These are phyloP conservation scores for Exophiala sideris DNA, from an alignment of 2,329 filamentous ascomycete species.

Conservation along the genomic window DNA sequence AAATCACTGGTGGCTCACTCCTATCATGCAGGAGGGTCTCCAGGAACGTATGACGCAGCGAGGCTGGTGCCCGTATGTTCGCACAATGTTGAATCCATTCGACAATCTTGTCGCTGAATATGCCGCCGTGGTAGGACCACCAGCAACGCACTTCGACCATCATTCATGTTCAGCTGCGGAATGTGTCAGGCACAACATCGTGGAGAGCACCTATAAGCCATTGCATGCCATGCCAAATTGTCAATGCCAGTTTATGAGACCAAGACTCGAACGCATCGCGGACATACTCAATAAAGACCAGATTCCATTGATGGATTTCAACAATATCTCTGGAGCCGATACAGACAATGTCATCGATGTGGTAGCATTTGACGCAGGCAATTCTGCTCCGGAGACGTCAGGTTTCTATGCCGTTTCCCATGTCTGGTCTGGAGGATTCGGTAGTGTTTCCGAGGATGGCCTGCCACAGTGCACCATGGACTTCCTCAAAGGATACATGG, in stretches of 20 bases:
- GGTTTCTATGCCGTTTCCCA: neutral
- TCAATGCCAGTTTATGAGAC: neutral
- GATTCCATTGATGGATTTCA: slow-evolving; percentile 5
- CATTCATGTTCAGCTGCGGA: neutral
- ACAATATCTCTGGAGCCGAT: neutral
- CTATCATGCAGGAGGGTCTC: neutral
- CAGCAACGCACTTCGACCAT: neutral
- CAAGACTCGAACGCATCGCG: neutral
- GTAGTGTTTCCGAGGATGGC: slow-evolving; percentile 1
- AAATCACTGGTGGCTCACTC: neutral
- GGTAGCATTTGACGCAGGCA: neutral
- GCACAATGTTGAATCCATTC: slow-evolving; percentile 1
- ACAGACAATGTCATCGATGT: neutral
- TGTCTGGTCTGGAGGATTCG: slow-evolving; percentile 6
- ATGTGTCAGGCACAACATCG: slow-evolving; percentile 8
- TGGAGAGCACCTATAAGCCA: slow-evolving; percentile 3
- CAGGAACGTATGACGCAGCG: slow-evolving; percentile 1
- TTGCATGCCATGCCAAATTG: slow-evolving; percentile 1
- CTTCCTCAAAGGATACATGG: neutral
- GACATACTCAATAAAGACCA: slow-evolving; percentile 4
- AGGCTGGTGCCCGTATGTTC: slow-evolving; percentile 9
- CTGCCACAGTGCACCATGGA: slow-evolving; percentile 3
- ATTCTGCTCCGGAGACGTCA: neutral
- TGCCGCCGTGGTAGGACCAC: slow-evolving; percentile 5
- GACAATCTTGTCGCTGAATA: neutral